These are phyloP conservation scores for Chenopodium album DNA, from an alignment of 148 eudicot genomes.

Conservation along the genomic window DNA sequence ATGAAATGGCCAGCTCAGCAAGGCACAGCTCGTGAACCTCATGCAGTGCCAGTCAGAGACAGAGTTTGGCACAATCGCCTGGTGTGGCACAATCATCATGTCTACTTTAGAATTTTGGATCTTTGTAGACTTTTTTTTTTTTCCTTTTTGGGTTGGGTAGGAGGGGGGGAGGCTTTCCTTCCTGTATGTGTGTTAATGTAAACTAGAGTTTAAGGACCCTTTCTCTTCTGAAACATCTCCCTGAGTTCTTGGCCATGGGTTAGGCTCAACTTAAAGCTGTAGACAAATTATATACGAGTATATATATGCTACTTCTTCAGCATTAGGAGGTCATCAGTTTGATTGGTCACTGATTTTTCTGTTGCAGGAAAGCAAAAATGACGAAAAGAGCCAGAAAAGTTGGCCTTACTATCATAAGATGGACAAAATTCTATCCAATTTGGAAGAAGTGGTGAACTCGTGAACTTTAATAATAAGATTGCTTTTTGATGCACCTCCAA, in stretches of 20 bases:
- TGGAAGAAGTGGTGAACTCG: slow-evolving; percentile 40
- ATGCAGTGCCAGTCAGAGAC: too few relatives aligned
- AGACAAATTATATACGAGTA: not conserved
- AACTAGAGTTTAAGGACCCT: not conserved
- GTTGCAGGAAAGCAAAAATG: slow-evolving; percentile 69
- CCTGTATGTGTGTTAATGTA: not conserved
- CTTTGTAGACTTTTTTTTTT: too few relatives aligned
- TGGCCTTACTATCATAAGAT: slow-evolving; percentile 76
- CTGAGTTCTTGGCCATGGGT: not conserved
- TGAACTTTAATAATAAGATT: slow-evolving; percentile 25
- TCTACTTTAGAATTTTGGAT: too few relatives aligned
- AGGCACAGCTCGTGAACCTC: too few relatives aligned
- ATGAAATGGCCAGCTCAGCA: too few relatives aligned
- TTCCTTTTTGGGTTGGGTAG: too few relatives aligned
- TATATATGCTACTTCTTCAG: too few relatives aligned
- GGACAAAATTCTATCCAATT: slow-evolving; percentile 50
- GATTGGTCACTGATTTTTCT: slow-evolving; percentile 14
- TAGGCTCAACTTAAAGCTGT: not conserved
- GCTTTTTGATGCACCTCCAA: not conserved
- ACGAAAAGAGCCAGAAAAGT: slow-evolving; percentile 37
- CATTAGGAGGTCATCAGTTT: not conserved
- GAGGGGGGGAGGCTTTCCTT: too few relatives aligned
- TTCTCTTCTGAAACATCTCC: not conserved
- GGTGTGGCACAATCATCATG: too few relatives aligned
- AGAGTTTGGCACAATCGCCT: too few relatives aligned